These are phyloP conservation scores for Hamamelis virginiana DNA, from an alignment of 164 flowering plant genomes.

Conservation along the genomic window DNA sequence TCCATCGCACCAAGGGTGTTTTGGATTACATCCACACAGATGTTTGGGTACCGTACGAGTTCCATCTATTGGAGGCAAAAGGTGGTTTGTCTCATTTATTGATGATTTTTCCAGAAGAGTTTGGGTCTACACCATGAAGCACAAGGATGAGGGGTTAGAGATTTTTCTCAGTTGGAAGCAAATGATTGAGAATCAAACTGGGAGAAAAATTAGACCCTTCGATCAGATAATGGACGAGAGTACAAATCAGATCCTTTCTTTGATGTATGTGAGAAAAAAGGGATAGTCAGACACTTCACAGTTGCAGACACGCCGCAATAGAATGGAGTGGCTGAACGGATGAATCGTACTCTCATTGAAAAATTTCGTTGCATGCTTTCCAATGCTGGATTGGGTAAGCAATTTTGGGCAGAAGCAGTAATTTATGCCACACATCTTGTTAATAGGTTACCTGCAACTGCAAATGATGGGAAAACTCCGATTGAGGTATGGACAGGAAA, in stretches of 20 bases:
- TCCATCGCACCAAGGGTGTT: neutral
- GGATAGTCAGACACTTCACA: conserved; percentile 19
- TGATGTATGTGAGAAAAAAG: conserved; percentile 2
- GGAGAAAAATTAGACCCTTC: conserved; percentile 10
- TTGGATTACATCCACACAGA: conserved; percentile 9
- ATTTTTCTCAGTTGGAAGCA: conserved; percentile 11
- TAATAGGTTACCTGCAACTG: conserved; percentile 3
- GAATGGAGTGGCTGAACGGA: conserved; percentile 11
- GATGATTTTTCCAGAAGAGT: conserved; percentile 8
- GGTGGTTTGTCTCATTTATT: conserved; percentile 6
- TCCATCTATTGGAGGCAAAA: conserved; percentile 12
- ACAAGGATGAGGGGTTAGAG: conserved; percentile 3
- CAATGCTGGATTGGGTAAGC: conserved; percentile 20
- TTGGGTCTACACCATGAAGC: conserved; percentile 11
- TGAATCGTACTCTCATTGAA: conserved; percentile 15
- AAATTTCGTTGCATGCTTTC: conserved; percentile 22
- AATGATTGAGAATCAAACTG: conserved; percentile 15
- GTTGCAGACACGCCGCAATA: conserved; percentile 11
- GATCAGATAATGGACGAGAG: conserved; percentile 16
- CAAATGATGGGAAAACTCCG: conserved; percentile 5
- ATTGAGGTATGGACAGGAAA: conserved; percentile 11
- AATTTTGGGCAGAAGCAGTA: conserved; percentile 12
- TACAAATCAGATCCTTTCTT: conserved; percentile 6
- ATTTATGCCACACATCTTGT: conserved; percentile 8
- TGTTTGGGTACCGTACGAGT: conserved; percentile 1